These are phyloP conservation scores for Cutaneotrichosporon cyanovorans DNA, from an alignment of 1,284 basidiomycete genomes.

Conservation along the genomic window DNA sequence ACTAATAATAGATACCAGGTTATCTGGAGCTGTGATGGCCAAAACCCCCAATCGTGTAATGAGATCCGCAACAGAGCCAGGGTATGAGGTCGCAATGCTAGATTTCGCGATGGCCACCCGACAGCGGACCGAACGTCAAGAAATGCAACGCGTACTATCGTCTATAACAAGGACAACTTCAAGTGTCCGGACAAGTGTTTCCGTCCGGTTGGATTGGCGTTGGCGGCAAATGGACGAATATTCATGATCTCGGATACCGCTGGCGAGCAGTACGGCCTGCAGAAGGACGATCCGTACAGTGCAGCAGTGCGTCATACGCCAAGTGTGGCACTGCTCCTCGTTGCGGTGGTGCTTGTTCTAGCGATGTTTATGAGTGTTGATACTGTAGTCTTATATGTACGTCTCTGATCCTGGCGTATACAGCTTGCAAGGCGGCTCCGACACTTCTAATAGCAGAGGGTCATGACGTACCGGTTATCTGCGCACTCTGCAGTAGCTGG, in stretches of 20 bases:
- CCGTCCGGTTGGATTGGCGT: slow-evolving; percentile 12
- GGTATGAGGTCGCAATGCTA: slow-evolving; percentile 2
- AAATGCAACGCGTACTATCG: slow-evolving; percentile 1
- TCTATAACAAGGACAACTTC: slow-evolving; percentile 2
- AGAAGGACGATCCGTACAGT: not conserved
- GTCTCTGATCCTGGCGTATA: too few relatives aligned
- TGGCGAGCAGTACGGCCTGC: slow-evolving; percentile 9
- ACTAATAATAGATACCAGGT: too few relatives aligned
- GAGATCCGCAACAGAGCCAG: too few relatives aligned
- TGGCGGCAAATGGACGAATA: slow-evolving; percentile 3
- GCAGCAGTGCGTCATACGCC: not conserved
- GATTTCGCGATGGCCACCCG: slow-evolving; percentile 4
- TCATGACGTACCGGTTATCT: too few relatives aligned
- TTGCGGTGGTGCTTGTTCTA: not conserved
- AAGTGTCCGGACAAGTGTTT: slow-evolving; percentile 8
- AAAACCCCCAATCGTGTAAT: too few relatives aligned
- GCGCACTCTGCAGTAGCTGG: too few relatives aligned
- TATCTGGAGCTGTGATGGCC: too few relatives aligned
- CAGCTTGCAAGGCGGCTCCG: too few relatives aligned
- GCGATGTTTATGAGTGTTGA: too few relatives aligned
- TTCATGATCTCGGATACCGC: slow-evolving; percentile 12
- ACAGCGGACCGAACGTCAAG: not conserved
- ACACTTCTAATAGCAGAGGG: too few relatives aligned
- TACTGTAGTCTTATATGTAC: too few relatives aligned
- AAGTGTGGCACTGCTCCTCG: not conserved